Conservation (phyloP, 2,329 filamentous ascomycete genomes). For the Fusarium siculi region DNA sequence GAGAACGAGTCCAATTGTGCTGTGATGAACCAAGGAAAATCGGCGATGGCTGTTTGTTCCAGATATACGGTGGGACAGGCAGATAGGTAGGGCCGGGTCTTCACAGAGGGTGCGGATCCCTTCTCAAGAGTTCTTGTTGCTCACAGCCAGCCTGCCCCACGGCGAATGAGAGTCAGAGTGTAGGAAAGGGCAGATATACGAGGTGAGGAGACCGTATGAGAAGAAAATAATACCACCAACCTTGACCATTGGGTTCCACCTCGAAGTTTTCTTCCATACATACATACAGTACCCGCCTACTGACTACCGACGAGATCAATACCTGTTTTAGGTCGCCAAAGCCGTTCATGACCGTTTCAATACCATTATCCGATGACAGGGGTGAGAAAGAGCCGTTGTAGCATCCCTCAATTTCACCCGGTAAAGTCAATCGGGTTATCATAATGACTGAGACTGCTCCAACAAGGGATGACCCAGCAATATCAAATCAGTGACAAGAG, state of each 20-base stretch:
- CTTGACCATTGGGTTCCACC: background rate
- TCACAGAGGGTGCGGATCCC: background rate
- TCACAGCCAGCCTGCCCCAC: background rate
- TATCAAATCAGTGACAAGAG: background rate
- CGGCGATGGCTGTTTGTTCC: background rate
- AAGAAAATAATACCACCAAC: background rate
- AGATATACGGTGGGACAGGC: background rate
- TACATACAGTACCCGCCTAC: background rate
- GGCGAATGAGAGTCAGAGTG: background rate
- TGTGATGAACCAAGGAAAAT: background rate
- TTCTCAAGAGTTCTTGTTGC: background rate
- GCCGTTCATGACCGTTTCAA: background rate
- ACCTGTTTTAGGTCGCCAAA: background rate
- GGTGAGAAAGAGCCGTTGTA: background rate
- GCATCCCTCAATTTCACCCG: background rate
- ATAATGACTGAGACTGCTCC: background rate
- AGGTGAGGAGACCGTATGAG: background rate
- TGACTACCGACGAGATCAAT: constrained; percentile 1
- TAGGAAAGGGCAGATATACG: background rate
- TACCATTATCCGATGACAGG: background rate
- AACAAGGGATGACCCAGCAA: background rate
- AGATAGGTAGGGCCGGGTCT: background rate
- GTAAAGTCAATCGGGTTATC: constrained; percentile 9
- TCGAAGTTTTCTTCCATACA: background rate
- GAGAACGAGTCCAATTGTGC: background rate